Percentiles rank a stretch among this genome's conserved stretches.
phyloP scores from a whole-genome alignment of 805 yeast genomes.

The Kuraishia capsulata region DNA sequence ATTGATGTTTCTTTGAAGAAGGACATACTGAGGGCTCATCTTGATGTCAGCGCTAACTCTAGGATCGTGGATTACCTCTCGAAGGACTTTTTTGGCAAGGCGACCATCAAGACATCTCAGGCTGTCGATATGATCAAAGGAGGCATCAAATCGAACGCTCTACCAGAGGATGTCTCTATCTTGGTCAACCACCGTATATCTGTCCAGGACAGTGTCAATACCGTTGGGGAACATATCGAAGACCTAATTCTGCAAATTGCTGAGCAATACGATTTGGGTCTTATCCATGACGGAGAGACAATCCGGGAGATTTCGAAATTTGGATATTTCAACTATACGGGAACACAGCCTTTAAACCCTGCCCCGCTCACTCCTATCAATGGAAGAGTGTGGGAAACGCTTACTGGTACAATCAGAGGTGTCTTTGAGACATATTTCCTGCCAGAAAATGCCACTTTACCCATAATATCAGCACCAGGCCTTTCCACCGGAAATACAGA shows the following conservation, averaged over 20 bases:
- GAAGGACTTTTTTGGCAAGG: slow-evolving; percentile 13
- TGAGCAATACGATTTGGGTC: slow-evolving; percentile 35
- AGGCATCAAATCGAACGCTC: slow-evolving; percentile 69
- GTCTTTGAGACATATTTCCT: slow-evolving; percentile 45
- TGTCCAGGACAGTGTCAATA: slow-evolving; percentile 40
- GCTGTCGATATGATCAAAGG: slow-evolving; percentile 62
- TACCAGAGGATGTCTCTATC: slow-evolving; percentile 55
- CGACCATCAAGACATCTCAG: slow-evolving; percentile 50
- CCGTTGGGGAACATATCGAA: slow-evolving; percentile 27
- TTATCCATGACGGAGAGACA: slow-evolving; percentile 25
- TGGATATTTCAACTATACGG: slow-evolving; percentile 17
- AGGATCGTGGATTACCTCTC: slow-evolving; percentile 14
- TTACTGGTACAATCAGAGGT: slow-evolving; percentile 56
- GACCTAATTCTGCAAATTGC: slow-evolving; percentile 32
- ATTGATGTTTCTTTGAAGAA: slow-evolving; percentile 15
- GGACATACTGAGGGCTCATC: slow-evolving; percentile 28
- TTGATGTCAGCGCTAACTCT: slow-evolving; percentile 24
- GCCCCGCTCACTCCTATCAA: slow-evolving; percentile 35
- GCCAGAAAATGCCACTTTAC: background rate
- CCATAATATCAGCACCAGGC: slow-evolving; percentile 39
- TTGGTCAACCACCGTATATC: slow-evolving; percentile 58
- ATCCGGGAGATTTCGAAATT: slow-evolving; percentile 8
- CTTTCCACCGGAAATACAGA: slow-evolving; percentile 67
- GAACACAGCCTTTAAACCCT: slow-evolving; percentile 22
- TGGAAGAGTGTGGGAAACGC: slow-evolving; percentile 39